These are phyloP conservation scores for Quercus tomentella DNA, from an alignment of 331 rosid genomes.

Conservation along the genomic window DNA sequence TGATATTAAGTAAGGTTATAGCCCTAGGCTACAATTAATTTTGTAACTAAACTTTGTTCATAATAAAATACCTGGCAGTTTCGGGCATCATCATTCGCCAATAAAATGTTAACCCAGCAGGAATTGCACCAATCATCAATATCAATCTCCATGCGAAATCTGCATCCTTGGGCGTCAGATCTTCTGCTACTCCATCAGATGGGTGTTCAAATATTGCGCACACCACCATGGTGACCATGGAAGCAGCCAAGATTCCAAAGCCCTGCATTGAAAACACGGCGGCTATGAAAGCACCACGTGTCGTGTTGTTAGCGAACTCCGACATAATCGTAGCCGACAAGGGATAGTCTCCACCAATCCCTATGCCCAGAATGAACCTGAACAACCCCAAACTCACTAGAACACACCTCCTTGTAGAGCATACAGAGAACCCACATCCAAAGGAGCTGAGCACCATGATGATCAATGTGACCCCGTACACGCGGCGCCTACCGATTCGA, in stretches of 20 bases:
- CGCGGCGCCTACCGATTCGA: constrained; percentile 46
- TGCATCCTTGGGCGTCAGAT: constrained; percentile 37
- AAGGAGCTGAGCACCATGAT: constrained; percentile 49
- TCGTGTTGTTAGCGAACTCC: constrained; percentile 65
- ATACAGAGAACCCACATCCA: constrained; percentile 64
- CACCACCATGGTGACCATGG: constrained; percentile 48
- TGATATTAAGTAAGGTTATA: too few relatives aligned
- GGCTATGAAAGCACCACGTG: constrained; percentile 72
- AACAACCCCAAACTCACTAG: constrained; percentile 48
- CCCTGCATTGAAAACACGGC: constrained; percentile 83
- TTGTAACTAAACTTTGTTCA: too few relatives aligned
- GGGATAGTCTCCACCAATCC: constrained; percentile 79
- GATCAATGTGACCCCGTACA: constrained; percentile 50
- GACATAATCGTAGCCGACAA: constrained; percentile 76
- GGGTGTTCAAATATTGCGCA: constrained; percentile 32
- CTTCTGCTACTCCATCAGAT: background rate
- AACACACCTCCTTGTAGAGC: constrained; percentile 37
- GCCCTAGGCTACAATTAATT: too few relatives aligned
- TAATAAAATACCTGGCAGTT: constrained; percentile 55
- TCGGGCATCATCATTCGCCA: constrained; percentile 93
- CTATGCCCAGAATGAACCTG: constrained; percentile 59
- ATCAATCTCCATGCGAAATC: constrained; percentile 72
- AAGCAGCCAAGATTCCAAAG: constrained; percentile 54
- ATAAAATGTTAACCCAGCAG: constrained; percentile 75
- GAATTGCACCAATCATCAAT: constrained; percentile 60